A percentile compares a stretch with the other conserved stretches of the same genome.
These are phyloP conservation scores for Phytophthora cajani DNA, from an alignment of 352 stramenopile species.

Conservation along the genomic window DNA sequence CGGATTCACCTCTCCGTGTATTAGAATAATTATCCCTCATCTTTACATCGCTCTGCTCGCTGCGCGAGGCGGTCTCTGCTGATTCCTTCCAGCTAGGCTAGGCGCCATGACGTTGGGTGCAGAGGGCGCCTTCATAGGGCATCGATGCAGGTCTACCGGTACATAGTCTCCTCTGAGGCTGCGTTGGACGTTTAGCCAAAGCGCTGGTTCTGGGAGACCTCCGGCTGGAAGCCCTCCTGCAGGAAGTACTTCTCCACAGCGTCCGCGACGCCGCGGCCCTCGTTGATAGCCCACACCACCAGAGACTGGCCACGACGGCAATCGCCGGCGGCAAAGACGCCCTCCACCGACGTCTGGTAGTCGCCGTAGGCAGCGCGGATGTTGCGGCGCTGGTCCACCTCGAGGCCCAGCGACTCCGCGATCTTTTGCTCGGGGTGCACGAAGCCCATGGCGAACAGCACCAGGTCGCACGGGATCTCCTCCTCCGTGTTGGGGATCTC, in stretches of 20 bases:
- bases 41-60: conserved; percentile 21
- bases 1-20: conserved; percentile 29
- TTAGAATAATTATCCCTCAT: conserved; percentile 46
- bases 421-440: conserved; percentile 94
- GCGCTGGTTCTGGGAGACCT: conserved; percentile 84
- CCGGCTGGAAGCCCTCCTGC: conserved; percentile 75
- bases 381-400: conserved; percentile 96
- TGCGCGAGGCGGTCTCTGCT: conserved; percentile 11
- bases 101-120: conserved; percentile 1
- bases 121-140: conserved; percentile 15
- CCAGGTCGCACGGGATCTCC: conserved; percentile 94
- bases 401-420: conserved; percentile 87
- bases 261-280: conserved; percentile 94
- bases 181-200: conserved; percentile 47
- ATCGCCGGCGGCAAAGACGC: conserved; percentile 97
- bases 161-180: conserved; percentile 25
- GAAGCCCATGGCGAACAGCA: conserved; percentile 98
- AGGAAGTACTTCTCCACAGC: conserved; percentile 87
- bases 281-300: conserved; percentile 98
- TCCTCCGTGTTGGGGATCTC: conserved; percentile 90
- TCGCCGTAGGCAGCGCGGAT: conserved; percentile 93
- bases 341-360: conserved; percentile 94
- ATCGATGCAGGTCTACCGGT: conserved; percentile 31
- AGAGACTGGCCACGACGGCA: conserved; percentile 97
- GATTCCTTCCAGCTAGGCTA: conserved; percentile 18